Evolutionary conservation across 257 asterid species (phyloP).

Genomic region (Leonotis leonurus): DNA sequence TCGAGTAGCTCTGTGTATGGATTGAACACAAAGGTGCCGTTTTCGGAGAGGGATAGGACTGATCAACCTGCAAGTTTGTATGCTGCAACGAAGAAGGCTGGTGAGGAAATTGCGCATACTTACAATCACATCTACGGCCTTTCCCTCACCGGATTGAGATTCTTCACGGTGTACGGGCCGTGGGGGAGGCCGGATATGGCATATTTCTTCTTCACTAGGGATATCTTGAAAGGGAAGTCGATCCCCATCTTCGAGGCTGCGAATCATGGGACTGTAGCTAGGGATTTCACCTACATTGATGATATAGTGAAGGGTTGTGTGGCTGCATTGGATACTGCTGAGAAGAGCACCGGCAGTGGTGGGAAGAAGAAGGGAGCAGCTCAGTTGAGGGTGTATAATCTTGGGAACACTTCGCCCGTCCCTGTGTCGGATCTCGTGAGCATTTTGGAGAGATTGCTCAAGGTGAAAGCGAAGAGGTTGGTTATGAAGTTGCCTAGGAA

Average conservation of each 20-base stretch:
- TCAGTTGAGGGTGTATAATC: constrained; percentile 51
- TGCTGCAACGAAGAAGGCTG: constrained; percentile 87
- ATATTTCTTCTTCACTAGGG: constrained; percentile 69
- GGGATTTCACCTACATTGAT: constrained; percentile 79
- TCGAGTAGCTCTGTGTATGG: constrained; percentile 85
- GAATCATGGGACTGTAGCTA: constrained; percentile 60
- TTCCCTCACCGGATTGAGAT: constrained; percentile 63
- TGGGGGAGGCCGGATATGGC: constrained; percentile 97
- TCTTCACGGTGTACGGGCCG: constrained; percentile 84
- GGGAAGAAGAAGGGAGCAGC: constrained; percentile 57
- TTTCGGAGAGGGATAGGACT: constrained; percentile 64
- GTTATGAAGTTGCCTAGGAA: constrained; percentile 53
- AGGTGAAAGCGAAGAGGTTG: constrained; percentile 54
- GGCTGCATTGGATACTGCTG: constrained; percentile 54
- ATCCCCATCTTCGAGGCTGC: constrained; percentile 61
- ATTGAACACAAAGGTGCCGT: constrained; percentile 71
- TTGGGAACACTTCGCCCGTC: constrained; percentile 68
- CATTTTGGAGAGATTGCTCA: constrained; percentile 63
- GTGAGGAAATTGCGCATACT: constrained; percentile 75
- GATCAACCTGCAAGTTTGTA: constrained; percentile 81
- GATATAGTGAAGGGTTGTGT: constrained; percentile 80
- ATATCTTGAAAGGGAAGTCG: constrained; percentile 63
- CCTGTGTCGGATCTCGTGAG: constrained; percentile 56
- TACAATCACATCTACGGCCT: constrained; percentile 78
- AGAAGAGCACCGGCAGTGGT: constrained; percentile 67